Base-by-base conservation (phyloP, 345 rosid species). In the Pugionium cornutum region DNA sequence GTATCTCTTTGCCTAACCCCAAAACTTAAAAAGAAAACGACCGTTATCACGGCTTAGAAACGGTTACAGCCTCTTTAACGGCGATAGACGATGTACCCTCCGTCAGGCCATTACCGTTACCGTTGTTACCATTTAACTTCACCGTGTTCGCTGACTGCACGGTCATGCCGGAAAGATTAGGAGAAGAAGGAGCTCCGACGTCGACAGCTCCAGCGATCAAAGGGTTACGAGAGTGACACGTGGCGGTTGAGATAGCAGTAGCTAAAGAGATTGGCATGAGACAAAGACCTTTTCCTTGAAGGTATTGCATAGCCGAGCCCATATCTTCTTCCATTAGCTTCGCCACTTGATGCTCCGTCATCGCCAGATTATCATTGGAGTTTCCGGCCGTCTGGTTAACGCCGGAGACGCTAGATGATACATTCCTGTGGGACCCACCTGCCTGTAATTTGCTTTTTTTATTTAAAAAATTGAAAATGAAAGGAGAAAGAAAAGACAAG, bases 241-340 rank as follows among this genome's bases (percentile, higher is more conserved):
- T 84, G 81, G 91, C 82, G 2, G 99, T 82, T 11, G 97, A 90
- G 43, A 90, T 88, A 2, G 95, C 92, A 6, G 92, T 83, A 39
- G 97, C 97, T n/a, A 94, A 86, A 1, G 97, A 86, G 66, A 94
- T 90, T 10, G 99, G 99, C 99, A 94, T 94, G 33, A 90, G 89
- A 67, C 99, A 90, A 0, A 94, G 95, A 9, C 99, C 99, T 70
- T 94, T 94, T 30, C 96, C 96, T 70, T 94, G 99, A 29, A 94
- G 77, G 74, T 88, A 94, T 76, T 90, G 97, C 99, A 94, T 94
- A 53, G 99, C 99, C 2, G 97, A 81, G 6, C 97, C 96, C 97
- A 90, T 90, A 67, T 94, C 97, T 67, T 90, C 95, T 39, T 94
- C 97, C 95, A 94, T 86, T 7, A 94, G 75, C 79, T 85, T 94